Evolutionary conservation across 2,329 filamentous ascomycete genomes (phyloP), one percentile per base, ranked within the genome.

Genomic region (Pseudogymnoascus sp.): DNA sequence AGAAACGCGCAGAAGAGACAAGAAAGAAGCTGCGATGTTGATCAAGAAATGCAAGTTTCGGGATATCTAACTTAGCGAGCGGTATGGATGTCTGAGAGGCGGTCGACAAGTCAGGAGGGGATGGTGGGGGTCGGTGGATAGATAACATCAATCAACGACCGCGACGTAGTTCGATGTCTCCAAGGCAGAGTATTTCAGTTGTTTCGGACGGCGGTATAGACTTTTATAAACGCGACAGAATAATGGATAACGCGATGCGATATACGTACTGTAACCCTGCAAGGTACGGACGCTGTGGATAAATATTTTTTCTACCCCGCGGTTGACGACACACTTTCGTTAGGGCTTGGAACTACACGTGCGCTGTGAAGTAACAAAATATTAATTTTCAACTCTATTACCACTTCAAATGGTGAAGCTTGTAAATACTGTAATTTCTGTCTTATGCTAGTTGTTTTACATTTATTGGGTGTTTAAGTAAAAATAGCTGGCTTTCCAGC

Each of bases 201-300:
- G 28, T 55, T 55, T 33, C 49, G 28, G 49, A 8, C 49, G 28
- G 49, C 49, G 28, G 28, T n/a, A 55, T 55, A 8, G 2, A 55
- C n/a, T 55, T 18, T 21, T 55, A 55, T 5, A 55, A 33, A 55
- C 49, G 49, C 49, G 49, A 55, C 18, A 55, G 11, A 18, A 21
- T 9, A 11, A 33, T 55, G 49, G 28, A 21, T 28, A 55, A 55
- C 49, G 49, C 28, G 49, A 55, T 55, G 28, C 28, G 49, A 55
- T 52, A 52, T 55, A 55, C 49, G 49, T 55, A 55, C 49, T 55
- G 49, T 55, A 55, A 55, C 49, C 49, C 49, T 55, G 49, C 49
- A 16, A 55, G 49, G 49, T 55, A 55, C 45, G 25, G 28, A 33
- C 25, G 45, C 49, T 55, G 49, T 55, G 49, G 28, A 55, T 55